Conservation (phyloP, 208 protist genomes). For the Zelonia costaricensis region DNA sequence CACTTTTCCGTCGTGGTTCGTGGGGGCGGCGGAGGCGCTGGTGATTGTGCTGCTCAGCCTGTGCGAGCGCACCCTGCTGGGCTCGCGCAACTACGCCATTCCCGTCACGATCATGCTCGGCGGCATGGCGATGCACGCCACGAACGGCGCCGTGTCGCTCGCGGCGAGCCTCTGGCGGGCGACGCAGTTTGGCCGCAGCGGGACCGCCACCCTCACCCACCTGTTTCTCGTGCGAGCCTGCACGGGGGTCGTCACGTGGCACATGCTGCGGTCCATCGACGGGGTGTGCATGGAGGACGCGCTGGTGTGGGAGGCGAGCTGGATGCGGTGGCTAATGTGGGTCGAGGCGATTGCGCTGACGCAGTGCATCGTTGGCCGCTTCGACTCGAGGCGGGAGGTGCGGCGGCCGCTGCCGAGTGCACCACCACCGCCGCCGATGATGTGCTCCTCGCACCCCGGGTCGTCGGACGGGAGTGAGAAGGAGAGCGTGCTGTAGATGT, state of each 20-base stretch:
- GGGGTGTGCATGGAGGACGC: conserved; percentile 22
- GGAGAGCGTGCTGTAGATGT: neutral
- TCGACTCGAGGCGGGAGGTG: neutral
- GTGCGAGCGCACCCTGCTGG: conserved; percentile 9
- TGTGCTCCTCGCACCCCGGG: neutral
- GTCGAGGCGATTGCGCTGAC: conserved; percentile 19
- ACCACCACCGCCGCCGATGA: neutral
- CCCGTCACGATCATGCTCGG: conserved; percentile 23
- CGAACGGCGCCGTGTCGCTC: conserved; percentile 1
- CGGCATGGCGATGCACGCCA: conserved; percentile 19
- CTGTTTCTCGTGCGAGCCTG: conserved; percentile 9
- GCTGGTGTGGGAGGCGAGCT: conserved; percentile 18
- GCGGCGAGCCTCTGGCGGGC: conserved; percentile 14
- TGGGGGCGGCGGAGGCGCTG: conserved; percentile 18
- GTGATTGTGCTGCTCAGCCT: conserved; percentile 16
- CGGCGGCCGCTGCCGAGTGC: neutral
- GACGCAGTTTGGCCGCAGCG: conserved; percentile 5
- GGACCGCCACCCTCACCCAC: conserved; percentile 3
- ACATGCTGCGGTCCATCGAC: conserved; percentile 14
- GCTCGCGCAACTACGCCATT: conserved; percentile 25
- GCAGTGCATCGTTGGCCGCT: conserved; percentile 14
- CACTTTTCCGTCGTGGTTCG: conserved; percentile 16
- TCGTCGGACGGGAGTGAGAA: too few relatives aligned
- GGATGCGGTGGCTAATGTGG: conserved; percentile 18
- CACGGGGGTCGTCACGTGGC: conserved; percentile 11